Base-by-base conservation (phyloP, 805 yeast species). In the Metschnikowia borealis region DNA sequence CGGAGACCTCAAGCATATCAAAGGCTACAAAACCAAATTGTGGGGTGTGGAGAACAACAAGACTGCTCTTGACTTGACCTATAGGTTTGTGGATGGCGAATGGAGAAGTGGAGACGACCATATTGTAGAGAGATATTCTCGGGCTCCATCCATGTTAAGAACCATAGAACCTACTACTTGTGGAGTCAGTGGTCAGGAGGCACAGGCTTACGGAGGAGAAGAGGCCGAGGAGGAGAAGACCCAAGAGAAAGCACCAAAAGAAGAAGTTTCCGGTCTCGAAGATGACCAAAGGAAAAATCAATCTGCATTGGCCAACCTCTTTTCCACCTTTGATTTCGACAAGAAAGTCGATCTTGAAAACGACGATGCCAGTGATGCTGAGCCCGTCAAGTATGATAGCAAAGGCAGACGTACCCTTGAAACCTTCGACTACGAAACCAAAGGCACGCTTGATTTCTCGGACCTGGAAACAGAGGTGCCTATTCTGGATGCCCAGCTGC, bases 41-140 rank as follows among this genome's bases (percentile, higher is more conserved):
- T 92, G 99, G 99, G 98, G 98, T 3, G 77, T 81, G 53, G 90
- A 87, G 56, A 87, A 87, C 69, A 77, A 80, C 54, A 84, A 79
- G 59, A 71, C 76, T 2, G 64, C 76, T 2, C 75, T 77, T 33
- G 94, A 85, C 57, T 72, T 90, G 56, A 87, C 85, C 0, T 79
- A 74, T 66, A 71, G 73, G 48, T 91, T 80, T 63, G 71, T 67
- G 8, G 79, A 84, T 53, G 87, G 86, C 0, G 78, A 76, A 42
- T 89, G 97, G 97, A 78, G 78, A 57, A 88, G 87, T 64, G 90
- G 90, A 5, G 82, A 80, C 53, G 87, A 84, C 44, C 95, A 88
- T 62, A 78, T 89, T 11, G 78, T 91, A 17, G 97, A 91, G 61
- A 75, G 82, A 48, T 63, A 75, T 21, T 15, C 40, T 14, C 41